These are phyloP conservation scores for Saccharomycopsis phalli DNA, from an alignment of 1,139 yeast species.

Conservation along the genomic window DNA sequence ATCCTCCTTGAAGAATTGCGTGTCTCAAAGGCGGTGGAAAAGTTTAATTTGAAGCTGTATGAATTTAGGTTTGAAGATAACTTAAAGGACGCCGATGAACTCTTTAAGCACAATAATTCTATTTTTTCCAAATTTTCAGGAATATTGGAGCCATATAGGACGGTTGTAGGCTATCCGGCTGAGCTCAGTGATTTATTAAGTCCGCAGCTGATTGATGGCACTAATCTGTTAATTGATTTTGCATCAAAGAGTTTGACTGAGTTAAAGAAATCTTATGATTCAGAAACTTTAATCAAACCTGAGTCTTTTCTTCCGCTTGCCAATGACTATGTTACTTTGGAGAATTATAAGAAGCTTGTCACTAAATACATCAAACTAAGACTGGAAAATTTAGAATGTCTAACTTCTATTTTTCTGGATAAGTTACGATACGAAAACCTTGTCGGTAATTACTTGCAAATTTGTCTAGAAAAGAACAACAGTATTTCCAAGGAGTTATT, in stretches of 20 bases:
- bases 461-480: slow-evolving; percentile 17
- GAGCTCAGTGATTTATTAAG: too few species aligned
- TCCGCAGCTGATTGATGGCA: too few species aligned
- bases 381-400: slow-evolving; percentile 2
- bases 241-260: neutral
- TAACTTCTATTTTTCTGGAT: slow-evolving; percentile 4
- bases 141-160: too few species aligned
- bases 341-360: slow-evolving; percentile 6
- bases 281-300: neutral
- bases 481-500: slow-evolving; percentile 9
- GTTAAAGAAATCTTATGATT: neutral
- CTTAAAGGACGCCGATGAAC: too few species aligned
- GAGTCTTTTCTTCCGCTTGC: neutral
- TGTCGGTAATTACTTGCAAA: slow-evolving; percentile 15
- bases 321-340: neutral
- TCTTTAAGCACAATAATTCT: too few species aligned
- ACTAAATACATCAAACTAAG: slow-evolving; percentile 12
- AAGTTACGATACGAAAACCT: slow-evolving; percentile 10
- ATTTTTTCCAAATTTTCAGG: too few species aligned
- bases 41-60: too few species aligned
- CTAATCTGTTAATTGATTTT: too few species aligned
- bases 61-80: too few species aligned
- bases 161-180: too few species aligned
- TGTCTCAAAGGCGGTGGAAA: too few species aligned
- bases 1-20: too few species aligned